A percentile compares a stretch with the other conserved stretches of the same genome.
phyloP scores from a whole-genome alignment of 2,329 filamentous ascomycete species.

The Periconia sp. region DNA sequence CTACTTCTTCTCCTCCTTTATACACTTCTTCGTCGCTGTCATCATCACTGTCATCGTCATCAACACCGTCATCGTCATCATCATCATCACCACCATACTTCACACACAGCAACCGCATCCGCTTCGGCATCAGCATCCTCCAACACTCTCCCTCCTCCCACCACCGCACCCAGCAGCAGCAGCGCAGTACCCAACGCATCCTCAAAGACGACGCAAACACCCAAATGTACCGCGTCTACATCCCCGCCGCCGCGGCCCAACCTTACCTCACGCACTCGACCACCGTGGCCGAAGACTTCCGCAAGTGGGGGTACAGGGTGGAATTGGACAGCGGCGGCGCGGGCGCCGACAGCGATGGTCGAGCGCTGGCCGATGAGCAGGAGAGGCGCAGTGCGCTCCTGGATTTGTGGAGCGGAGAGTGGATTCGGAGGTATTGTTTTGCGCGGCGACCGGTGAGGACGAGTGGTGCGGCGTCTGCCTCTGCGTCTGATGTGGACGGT shows the following conservation, averaged over 20 bases:
- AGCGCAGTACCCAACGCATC: neutral
- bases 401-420: constrained; percentile 2
- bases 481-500: neutral
- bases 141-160: neutral
- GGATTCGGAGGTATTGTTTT: constrained; percentile 1
- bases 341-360: neutral
- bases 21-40: too few relatives aligned
- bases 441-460: neutral
- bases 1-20: neutral
- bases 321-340: neutral
- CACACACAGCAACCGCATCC: too few relatives aligned
- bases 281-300: constrained; percentile 2
- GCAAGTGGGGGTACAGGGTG: constrained; percentile 3
- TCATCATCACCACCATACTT: neutral
- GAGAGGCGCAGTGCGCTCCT: neutral
- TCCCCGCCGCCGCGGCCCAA: neutral
- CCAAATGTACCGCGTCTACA: neutral
- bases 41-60: too few relatives aligned
- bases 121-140: too few relatives aligned
- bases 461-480: neutral
- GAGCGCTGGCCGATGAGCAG: neutral
- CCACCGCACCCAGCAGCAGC: neutral
- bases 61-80: neutral
- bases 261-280: neutral
- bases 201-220: neutral